phyloP scores from a whole-genome alignment of 2,329 filamentous ascomycete genomes.

The Arthrobotrys iridis region DNA sequence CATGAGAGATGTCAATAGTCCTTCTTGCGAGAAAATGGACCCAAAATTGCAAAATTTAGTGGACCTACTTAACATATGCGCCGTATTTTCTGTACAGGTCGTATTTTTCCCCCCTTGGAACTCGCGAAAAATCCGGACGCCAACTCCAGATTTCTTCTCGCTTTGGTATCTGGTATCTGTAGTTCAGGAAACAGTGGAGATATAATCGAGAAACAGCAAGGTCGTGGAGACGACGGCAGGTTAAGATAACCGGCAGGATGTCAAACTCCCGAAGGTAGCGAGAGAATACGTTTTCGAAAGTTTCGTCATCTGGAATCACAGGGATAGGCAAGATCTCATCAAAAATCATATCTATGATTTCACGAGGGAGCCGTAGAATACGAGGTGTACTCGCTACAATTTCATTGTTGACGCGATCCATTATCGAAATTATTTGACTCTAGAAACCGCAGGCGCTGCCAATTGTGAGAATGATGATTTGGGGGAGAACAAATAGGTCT shows the following conservation, averaged over 20 bases:
- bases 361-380: neutral
- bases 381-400: too few species aligned
- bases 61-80: neutral
- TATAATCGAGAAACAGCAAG: neutral
- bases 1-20: too few species aligned
- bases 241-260: neutral
- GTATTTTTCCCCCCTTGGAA: neutral
- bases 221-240: neutral
- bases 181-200: neutral
- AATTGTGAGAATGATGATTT: too few species aligned
- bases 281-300: neutral
- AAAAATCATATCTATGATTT: neutral
- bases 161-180: neutral
- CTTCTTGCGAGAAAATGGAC: too few species aligned
- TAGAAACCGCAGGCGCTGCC: too few species aligned
- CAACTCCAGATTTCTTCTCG: neutral
- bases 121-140: neutral
- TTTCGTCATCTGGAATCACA: neutral
- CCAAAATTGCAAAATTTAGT: too few species aligned
- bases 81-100: neutral
- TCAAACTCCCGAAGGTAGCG: neutral
- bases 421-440: too few species aligned
- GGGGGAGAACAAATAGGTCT: too few species aligned
- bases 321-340: neutral
- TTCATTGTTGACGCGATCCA: too few species aligned